A percentile compares a stretch with the other conserved stretches of the same genome.
Evolutionary conservation across 2,329 filamentous ascomycete species (phyloP).

Genomic region (Colletotrichum orbiculare): DNA sequence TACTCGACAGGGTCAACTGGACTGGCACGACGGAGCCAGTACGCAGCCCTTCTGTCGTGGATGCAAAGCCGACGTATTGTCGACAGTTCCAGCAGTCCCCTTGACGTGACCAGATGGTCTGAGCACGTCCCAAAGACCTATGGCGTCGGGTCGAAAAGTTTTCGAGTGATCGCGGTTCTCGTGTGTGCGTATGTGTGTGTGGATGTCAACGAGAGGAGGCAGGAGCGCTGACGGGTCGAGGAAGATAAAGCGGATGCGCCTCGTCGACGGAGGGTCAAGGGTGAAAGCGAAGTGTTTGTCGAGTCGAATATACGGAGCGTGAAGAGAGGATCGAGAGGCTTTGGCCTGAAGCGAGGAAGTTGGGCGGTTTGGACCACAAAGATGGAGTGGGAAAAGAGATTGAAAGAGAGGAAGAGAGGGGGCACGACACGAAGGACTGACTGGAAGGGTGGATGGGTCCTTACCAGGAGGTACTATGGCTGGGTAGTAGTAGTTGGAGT

Average conservation of each 20-base stretch:
- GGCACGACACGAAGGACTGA: slow-evolving; percentile 36
- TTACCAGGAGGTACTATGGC: slow-evolving; percentile 11
- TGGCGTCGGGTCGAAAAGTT: slow-evolving; percentile 32
- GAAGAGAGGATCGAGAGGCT: slow-evolving; percentile 28
- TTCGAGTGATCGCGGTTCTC: slow-evolving; percentile 37
- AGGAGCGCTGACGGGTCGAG: slow-evolving; percentile 39
- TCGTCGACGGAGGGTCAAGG: slow-evolving; percentile 43
- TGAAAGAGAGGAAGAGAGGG: slow-evolving; percentile 38
- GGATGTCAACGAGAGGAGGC: slow-evolving; percentile 37
- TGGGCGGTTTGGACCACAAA: slow-evolving; percentile 26
- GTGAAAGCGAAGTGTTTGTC: slow-evolving; percentile 38
- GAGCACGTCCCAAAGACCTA: too few relatives aligned
- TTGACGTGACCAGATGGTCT: too few relatives aligned
- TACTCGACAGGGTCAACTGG: slow-evolving; percentile 20
- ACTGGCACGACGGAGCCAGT: slow-evolving; percentile 3
- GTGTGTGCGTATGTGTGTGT: slow-evolving; percentile 38
- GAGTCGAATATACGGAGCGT: slow-evolving; percentile 33
- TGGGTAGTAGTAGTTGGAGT: too few relatives aligned
- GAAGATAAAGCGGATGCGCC: slow-evolving; percentile 43
- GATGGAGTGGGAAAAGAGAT: slow-evolving; percentile 36
- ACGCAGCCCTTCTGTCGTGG: slow-evolving; percentile 8
- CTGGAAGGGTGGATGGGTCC: slow-evolving; percentile 23
- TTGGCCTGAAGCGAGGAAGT: slow-evolving; percentile 34
- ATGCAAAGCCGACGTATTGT: background rate
- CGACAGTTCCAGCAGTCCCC: background rate